phyloP scores from a whole-genome alignment of 2,329 filamentous ascomycete species.

The Tolypocladium paradoxum region DNA sequence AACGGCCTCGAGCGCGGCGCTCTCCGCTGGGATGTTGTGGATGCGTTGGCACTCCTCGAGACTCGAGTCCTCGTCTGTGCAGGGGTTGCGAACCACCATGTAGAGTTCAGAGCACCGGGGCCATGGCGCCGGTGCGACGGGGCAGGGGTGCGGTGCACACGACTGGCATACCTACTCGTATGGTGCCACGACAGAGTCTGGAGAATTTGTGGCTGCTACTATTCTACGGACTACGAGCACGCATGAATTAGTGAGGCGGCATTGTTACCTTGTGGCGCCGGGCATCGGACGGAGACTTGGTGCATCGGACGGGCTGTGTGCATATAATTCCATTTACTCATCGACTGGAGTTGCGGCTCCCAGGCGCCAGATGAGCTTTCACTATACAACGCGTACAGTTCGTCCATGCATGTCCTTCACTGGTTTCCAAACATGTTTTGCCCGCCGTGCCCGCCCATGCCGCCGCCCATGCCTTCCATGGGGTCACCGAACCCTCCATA shows the following conservation, averaged over 20 bases:
- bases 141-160: background rate
- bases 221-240: no score
- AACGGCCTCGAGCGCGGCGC: no score
- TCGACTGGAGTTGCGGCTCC: background rate
- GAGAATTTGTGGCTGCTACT: background rate
- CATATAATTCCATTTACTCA: background rate
- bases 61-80: background rate
- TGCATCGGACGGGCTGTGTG: no score
- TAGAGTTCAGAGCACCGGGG: background rate
- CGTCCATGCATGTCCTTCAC: background rate
- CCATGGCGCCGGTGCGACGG: background rate
- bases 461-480: conserved; percentile 8
- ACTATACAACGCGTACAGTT: background rate
- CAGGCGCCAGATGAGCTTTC: background rate
- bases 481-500: conserved; percentile 13
- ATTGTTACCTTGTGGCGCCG: no score
- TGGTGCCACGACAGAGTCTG: background rate
- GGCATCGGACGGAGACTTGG: no score
- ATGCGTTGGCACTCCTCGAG: background rate
- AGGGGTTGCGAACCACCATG: background rate
- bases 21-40: background rate
- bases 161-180: no score
- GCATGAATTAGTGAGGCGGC: background rate
- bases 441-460: conserved; percentile 6
- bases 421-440: conserved; percentile 16